Evolutionary conservation across 1,284 basidiomycete species (phyloP).

Genomic region (Trichosporon faecale): DNA sequence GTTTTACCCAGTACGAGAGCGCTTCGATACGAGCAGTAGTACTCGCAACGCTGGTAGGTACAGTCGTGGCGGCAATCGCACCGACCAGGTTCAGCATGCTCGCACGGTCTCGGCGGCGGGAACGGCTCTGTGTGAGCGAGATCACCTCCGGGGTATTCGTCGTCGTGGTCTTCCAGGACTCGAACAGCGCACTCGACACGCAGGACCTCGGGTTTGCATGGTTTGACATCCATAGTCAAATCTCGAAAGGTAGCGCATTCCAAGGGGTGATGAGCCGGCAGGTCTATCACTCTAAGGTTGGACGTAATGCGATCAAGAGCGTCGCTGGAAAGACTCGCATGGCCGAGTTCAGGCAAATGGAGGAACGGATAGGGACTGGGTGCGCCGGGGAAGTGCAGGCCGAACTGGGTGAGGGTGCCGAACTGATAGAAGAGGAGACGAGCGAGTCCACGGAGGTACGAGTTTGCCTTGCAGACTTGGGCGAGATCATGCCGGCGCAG

Average conservation of each 20-base stretch:
- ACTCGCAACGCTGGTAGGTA: too few species aligned
- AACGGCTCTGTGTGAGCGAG: too few species aligned
- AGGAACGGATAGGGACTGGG: not conserved
- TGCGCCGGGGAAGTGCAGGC: not conserved
- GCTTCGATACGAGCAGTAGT: too few species aligned
- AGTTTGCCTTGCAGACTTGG: not conserved
- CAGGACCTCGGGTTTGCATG: not conserved
- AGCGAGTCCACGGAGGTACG: not conserved
- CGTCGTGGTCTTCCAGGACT: not conserved
- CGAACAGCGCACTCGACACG: not conserved
- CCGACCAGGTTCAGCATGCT: too few species aligned
- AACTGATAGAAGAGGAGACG: not conserved
- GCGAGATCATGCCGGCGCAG: not conserved
- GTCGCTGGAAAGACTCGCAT: not conserved
- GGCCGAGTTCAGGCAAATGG: not conserved
- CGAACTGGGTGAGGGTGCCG: not conserved
- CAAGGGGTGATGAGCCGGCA: not conserved
- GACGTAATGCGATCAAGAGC: not conserved
- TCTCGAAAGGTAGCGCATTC: not conserved
- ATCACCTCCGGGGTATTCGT: too few species aligned
- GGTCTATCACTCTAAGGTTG: not conserved
- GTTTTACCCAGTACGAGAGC: too few species aligned
- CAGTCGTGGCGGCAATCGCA: too few species aligned
- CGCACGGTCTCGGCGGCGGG: too few species aligned
- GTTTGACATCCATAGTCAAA: not conserved